These are phyloP conservation scores for Picea abies DNA, from an alignment of 83 land plant species.

Conservation along the genomic window DNA sequence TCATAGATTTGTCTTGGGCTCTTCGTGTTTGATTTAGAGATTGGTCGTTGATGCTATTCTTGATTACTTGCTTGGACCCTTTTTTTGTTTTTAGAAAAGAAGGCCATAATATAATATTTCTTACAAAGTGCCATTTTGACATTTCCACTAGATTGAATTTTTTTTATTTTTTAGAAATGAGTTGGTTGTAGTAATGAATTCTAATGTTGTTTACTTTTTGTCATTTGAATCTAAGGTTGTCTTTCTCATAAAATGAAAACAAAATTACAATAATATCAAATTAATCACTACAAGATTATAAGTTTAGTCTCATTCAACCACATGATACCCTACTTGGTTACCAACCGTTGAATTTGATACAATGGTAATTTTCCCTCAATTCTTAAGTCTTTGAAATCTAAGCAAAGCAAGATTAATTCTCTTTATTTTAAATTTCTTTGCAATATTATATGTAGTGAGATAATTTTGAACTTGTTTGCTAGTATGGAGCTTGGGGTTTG, in stretches of 20 bases:
- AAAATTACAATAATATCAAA: not conserved
- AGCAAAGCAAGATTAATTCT: not conserved
- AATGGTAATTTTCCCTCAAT: not conserved
- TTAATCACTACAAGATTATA: not conserved
- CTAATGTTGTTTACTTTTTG: not conserved
- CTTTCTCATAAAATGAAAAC: not conserved
- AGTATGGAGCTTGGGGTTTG: slow-evolving; percentile 38
- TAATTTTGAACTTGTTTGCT: not conserved
- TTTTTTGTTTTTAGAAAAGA: not conserved
- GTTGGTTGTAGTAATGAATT: not conserved
- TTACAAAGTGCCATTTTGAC: not conserved
- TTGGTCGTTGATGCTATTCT: not conserved
- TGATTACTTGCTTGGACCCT: not conserved
- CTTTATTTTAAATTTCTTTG: not conserved
- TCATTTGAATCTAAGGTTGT: not conserved
- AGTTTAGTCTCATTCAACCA: not conserved
- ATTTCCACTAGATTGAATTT: no score
- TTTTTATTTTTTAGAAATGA: not conserved
- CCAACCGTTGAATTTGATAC: not conserved
- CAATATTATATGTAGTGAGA: not conserved
- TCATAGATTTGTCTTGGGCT: no score
- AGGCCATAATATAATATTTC: not conserved
- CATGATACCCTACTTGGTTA: not conserved
- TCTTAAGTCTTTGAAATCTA: no score
- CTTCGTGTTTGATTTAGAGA: no score